Conservation (phyloP, 2,329 filamentous ascomycete genomes). For the Fusarium succisae region DNA sequence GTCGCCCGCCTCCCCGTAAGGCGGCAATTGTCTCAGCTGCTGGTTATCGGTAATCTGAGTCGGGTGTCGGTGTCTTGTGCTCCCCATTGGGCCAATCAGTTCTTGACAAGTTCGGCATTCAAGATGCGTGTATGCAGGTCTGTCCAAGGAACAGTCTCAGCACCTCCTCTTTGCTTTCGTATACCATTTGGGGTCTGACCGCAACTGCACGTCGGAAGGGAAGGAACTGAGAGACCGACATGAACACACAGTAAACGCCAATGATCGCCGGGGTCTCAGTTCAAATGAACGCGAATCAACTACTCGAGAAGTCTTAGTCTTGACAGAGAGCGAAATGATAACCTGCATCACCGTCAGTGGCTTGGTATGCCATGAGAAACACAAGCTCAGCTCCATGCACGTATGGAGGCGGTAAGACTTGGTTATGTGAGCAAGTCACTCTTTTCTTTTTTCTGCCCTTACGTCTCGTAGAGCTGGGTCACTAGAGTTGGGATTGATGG, state of each 20-base stretch:
- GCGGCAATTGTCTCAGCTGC: not conserved
- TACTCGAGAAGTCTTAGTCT: not conserved
- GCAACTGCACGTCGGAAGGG: not conserved
- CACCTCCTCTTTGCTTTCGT: not conserved
- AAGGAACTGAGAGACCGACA: not conserved
- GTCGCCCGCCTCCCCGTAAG: not conserved
- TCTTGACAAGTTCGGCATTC: not conserved
- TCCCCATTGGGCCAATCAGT: not conserved
- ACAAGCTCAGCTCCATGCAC: not conserved
- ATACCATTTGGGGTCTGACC: not conserved
- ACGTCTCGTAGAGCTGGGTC: not conserved
- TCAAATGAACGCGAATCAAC: not conserved
- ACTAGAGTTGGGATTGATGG: not conserved
- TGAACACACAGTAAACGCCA: not conserved
- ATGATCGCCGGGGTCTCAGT: not conserved
- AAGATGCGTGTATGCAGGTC: not conserved
- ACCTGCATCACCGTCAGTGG: not conserved
- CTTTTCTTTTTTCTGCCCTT: not conserved
- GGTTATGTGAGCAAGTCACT: not conserved
- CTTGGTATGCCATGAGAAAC: not conserved
- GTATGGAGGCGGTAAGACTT: not conserved
- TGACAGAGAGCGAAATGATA: not conserved
- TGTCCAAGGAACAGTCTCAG: not conserved
- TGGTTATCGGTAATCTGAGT: not conserved
- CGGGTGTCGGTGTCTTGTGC: not conserved